Conservation (phyloP, 306 rosid genomes). For the Ceratonia siliqua region DNA sequence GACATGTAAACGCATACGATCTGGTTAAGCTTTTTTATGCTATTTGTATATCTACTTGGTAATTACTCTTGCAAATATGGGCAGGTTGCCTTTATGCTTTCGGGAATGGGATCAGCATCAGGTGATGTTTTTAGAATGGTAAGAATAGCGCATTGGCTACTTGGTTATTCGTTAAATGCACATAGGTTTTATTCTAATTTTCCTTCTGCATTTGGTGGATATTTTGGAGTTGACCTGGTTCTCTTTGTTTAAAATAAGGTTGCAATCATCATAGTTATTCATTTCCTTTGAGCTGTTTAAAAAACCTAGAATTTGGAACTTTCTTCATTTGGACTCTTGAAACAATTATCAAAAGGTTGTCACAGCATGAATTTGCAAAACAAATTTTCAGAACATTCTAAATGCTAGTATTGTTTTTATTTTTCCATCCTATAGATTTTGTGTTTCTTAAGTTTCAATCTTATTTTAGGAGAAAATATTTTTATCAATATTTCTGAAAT, state of each 20-base stretch:
- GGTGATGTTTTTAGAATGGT: slow-evolving; percentile 88
- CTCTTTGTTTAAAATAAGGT: background rate
- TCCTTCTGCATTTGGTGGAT: background rate
- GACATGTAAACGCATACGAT: background rate
- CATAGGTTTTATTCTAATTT: slow-evolving; percentile 1
- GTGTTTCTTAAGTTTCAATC: slow-evolving; percentile 8
- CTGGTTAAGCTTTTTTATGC: background rate
- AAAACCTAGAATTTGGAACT: background rate
- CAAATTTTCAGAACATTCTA: background rate
- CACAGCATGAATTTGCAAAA: background rate
- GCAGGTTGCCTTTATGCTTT: slow-evolving; percentile 92
- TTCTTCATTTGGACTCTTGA: slow-evolving; percentile 5
- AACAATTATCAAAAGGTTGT: slow-evolving; percentile 1
- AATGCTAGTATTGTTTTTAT: background rate
- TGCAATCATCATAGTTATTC: slow-evolving; percentile 15
- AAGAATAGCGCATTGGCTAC: slow-evolving; percentile 15
- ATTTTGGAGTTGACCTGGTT: slow-evolving; percentile 8
- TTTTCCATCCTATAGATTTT: background rate
- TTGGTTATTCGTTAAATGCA: background rate
- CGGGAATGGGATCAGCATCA: slow-evolving; percentile 83
- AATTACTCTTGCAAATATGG: slow-evolving; percentile 32
- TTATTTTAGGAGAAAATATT: slow-evolving; percentile 2
- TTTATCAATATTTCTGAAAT: background rate
- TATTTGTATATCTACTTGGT: slow-evolving; percentile 22
- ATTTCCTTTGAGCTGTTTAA: slow-evolving; percentile 2